Base-by-base conservation (phyloP, 768 basidiomycete genomes). In the Ramaria rubella region DNA sequence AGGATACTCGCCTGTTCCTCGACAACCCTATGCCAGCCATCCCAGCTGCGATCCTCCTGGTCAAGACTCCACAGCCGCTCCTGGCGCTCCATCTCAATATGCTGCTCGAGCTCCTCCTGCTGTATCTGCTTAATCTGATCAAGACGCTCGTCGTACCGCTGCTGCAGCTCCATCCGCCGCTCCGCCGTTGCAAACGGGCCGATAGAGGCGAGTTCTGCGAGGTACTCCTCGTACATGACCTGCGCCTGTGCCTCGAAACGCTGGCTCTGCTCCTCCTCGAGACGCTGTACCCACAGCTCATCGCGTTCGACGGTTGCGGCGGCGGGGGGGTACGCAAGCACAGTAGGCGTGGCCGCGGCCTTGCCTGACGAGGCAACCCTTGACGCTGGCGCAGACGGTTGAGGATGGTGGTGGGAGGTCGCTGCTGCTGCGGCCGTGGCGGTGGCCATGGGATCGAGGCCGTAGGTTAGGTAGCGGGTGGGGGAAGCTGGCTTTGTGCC, bases 111-210 rank as follows among this genome's bases (percentile, higher is more conserved):
- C 29, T 56, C 55, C 21, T 45, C 46, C 21, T 56, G 44, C 19
- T 56, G 55, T 17, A 48, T 23, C 44, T 46, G 27, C 40, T 38
- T 56, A 23, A 56, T 56, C 44, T 56, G 24, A 5, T 45, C 55
- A 2, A 56, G 44, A 9, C 46, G 4, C 21, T 56, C 11, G 17
- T 56, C n/a, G 45, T 56, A 56, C 17, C 14, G 11, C 15, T 19
- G 6, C 17, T 46, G 27, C 15, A 56, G 17, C 17, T 21, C 21
- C 17, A 29, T 29, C 11, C 31, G 44, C 14, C 21, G 27, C 24
- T 45, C 55, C 5, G 40, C 24, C 24, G 43, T 26, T 19, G 29
- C 40, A 27, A 46, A 46, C 29, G 55, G 55, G 33, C 55, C 55
- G 19, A 29, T 27, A 5, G 17, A 11, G 19, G 9, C 44, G 6